Base-by-base conservation (phyloP, 2,329 filamentous ascomycete species). In the Geosmithia putterillii region DNA sequence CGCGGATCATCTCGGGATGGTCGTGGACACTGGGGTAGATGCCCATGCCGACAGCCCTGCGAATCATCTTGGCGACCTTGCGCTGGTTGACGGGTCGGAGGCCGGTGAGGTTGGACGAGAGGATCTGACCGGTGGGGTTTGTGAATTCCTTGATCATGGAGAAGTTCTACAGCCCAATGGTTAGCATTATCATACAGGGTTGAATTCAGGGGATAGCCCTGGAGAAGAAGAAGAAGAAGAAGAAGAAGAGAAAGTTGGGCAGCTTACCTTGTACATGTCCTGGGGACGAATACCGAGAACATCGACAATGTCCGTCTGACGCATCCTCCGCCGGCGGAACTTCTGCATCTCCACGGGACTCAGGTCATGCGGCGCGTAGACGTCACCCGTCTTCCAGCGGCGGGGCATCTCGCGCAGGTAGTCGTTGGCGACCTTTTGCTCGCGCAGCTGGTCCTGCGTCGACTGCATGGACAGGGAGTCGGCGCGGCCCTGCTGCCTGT, bases 291-390 rank as follows among this genome's bases (percentile, higher is more conserved):
- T 69, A 19, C 81, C 83, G 56, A 95, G 61, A 35, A 81, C 67
- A 60, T 95, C 88, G 50, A 95, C 79, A 7, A 84, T 76, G 61
- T 98, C 90, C 43, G 59, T 69, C 36, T 70, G 66, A 44, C 76
- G 76, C 47, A 74, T 74, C 44, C 66, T 62, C 50, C 64, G 65
- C 58, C 65, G 70, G 61, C 74, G 79, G 83, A 84, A 95, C 70
- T 94, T 94, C 57, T 66, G 65, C 78, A 85, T 82, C 73, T 95
- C 89, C 32, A 69, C 66, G 20, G 79, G 72, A 44, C 78, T 83
- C 57, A 98, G 62, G 63, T 98, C 92, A 58, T 89, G 85, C 28
- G 92, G 92, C 46, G 88, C 76, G 65, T 96, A 96, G 42, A 95
- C 73, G 58, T 96, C 89, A 52, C 92, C 92, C 1, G 67, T 54